Base-by-base conservation (phyloP, 441 rosid genomes). In the Erodium trifolium region DNA sequence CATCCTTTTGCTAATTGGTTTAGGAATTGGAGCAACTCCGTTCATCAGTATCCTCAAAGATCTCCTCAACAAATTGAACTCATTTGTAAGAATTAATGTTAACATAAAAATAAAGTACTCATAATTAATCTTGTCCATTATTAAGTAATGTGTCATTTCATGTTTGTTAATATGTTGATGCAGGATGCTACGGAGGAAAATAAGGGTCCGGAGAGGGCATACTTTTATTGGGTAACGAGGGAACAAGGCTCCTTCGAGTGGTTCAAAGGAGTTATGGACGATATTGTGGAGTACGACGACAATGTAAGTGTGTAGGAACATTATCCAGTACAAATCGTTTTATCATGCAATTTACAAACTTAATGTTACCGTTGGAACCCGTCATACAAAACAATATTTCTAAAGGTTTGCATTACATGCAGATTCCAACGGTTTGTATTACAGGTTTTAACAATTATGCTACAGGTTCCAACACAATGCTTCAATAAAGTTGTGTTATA, bases 241-340 rank as follows among this genome's bases (percentile, higher is more conserved):
- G 99, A 94, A 75, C 99, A 94, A 82, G 80, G 83, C 69, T 94
- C 97, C n/a, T 94, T 91, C 60, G 99, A 94, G 66, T 94, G 99
- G 99, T 94, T 94, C 60, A 94, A 91, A 74, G 99, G 97, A 68
- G 99, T 93, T 57, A 91, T 93, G 99, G 93, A 93, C 82, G 99
- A 93, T 47, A 81, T 93, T 41, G 96, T 95, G 27, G 93, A 91
- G 60, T 84, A 66, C 29, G 96, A 93, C 66, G 78, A 67, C 53
- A 81, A 81, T 29, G 95, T 93, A 68, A 39, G 45, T 39, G 9
- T 39, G 5, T 23, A 23, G 27, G 27, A 23, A 23, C 2, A 23
- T 2, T 23, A 23, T 23, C 27, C 27, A 23, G 27, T 23, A 23
- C 27, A 23, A 23, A 23, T 23, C 27, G 27, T 23, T 23, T 23